Evolutionary conservation across 495 filamentous ascomycete genomes (phyloP).

Genomic region (Trichoderma orchidacearum): DNA sequence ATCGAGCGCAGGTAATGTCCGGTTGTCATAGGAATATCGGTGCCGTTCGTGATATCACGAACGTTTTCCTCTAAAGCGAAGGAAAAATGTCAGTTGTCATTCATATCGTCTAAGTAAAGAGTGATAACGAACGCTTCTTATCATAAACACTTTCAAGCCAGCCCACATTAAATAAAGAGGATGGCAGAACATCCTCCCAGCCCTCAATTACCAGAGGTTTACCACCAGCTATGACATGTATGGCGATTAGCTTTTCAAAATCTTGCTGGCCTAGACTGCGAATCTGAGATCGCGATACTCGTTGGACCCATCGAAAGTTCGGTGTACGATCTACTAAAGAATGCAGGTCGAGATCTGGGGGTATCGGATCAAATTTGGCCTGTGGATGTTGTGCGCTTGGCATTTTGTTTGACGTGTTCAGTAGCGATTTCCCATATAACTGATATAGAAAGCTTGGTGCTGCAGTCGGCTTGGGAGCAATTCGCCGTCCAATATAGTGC

Average conservation of each 20-base stretch:
- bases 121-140: constrained; percentile 48
- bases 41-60: constrained; percentile 55
- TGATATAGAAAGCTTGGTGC: no score
- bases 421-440: no score
- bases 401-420: constrained; percentile 32
- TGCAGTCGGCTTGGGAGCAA: no score
- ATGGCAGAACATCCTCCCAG: constrained; percentile 53
- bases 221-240: constrained; percentile 70
- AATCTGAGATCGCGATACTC: constrained; percentile 63
- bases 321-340: constrained; percentile 56
- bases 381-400: constrained; percentile 50
- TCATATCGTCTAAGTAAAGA: background rate
- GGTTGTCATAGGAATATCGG: constrained; percentile 65
- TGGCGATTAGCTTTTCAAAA: constrained; percentile 67
- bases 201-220: constrained; percentile 82
- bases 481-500: no score
- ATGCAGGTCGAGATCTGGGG: constrained; percentile 66
- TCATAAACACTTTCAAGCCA: constrained; percentile 68
- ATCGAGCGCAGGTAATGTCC: constrained; percentile 81
- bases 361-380: constrained; percentile 70
- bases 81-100: background rate
- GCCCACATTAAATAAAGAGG: constrained; percentile 56
- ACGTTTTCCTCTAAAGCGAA: constrained; percentile 45
- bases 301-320: constrained; percentile 73
- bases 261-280: constrained; percentile 52